Base-by-base conservation (phyloP, 805 yeast genomes). In the Babjeviella inositovora region DNA sequence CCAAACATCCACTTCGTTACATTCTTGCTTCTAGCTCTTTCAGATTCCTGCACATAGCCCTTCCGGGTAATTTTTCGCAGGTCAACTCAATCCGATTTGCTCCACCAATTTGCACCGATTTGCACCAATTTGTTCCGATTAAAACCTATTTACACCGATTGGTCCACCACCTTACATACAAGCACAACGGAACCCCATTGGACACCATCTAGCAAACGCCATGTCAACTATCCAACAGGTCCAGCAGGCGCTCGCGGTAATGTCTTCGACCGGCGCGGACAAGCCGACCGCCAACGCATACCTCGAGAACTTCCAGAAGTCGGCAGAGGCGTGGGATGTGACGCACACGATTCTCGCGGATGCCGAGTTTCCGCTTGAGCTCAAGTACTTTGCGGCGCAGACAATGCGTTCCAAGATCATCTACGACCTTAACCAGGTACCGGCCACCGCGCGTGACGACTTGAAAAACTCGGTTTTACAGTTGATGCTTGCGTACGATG, bases 331-430 rank as follows among this genome's bases (percentile, higher is more conserved):
- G 0, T 90, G 98, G 98, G 55, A 60, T 15, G 39, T 68, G 2
- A 59, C 72, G 17, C 75, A 73, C 38, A 53, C 58, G 22, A 57
- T 76, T 2, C 56, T 84, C 15, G 34, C 34, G 17, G 42, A 42
- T 14, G 10, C 13, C 7, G 40, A 39, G 4, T 33, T 32, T 15
- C 47, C 66, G 4, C 32, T 69, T 20, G 80, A 75, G 39, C 50
- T 76, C 23, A 71, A 70, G 37, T 56, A 90, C 37, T 90, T 92
- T 52, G 75, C 87, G 9, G 76, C 96, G 1, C 98, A 92, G 44
- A 90, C 98, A 1, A 50, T 90, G 30, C 58, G 95, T 31, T 72
- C 85, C 20, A 85, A 74, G 40, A 64, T 82, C 24, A 76, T 79
- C 8, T 85, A 80, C 44, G 97, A 90, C 47, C 54, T 87, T 32